A percentile compares a stretch with the other conserved stretches of the same genome.
Evolutionary conservation across 2,329 filamentous ascomycete species (phyloP).

Genomic region (Xylariaceae sp.): DNA sequence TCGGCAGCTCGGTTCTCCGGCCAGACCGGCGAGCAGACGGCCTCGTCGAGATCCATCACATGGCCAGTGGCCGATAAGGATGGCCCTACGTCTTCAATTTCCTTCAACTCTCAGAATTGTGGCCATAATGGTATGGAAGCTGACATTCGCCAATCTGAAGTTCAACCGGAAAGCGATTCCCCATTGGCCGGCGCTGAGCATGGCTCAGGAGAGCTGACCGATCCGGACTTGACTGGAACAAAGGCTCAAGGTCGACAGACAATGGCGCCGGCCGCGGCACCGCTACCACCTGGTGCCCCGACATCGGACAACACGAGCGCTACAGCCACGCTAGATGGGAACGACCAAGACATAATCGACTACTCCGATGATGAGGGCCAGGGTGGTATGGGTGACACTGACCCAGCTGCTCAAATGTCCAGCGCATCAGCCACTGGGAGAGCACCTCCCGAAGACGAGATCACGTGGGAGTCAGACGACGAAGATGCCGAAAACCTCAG

Average conservation of each 20-base stretch:
- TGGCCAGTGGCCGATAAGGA: too few species aligned
- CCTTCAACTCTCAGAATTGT: too few species aligned
- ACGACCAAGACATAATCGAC: slow-evolving; percentile 27
- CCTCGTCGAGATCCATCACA: too few species aligned
- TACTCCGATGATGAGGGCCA: slow-evolving; percentile 28
- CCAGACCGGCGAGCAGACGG: too few species aligned
- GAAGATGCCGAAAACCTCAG: slow-evolving; percentile 17
- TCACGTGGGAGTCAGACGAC: slow-evolving; percentile 28
- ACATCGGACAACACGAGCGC: slow-evolving; percentile 28
- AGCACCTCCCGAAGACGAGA: slow-evolving; percentile 22
- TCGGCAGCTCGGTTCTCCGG: too few species aligned
- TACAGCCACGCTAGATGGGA: slow-evolving; percentile 25
- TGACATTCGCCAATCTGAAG: not conserved
- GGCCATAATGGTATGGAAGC: too few species aligned
- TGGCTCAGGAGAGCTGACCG: too few species aligned
- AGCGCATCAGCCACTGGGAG: slow-evolving; percentile 6
- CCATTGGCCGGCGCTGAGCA: too few species aligned
- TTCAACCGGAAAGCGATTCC: slow-evolving; percentile 2
- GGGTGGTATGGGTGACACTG: not conserved
- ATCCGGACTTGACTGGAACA: too few species aligned
- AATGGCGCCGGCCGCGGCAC: slow-evolving; percentile 4
- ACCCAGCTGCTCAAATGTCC: too few species aligned
- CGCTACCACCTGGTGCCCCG: slow-evolving; percentile 20
- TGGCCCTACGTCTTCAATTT: too few species aligned
- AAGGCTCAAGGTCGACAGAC: too few species aligned